Conservation (phyloP, 495 filamentous ascomycete species). For the Jackrogersella minutella region DNA sequence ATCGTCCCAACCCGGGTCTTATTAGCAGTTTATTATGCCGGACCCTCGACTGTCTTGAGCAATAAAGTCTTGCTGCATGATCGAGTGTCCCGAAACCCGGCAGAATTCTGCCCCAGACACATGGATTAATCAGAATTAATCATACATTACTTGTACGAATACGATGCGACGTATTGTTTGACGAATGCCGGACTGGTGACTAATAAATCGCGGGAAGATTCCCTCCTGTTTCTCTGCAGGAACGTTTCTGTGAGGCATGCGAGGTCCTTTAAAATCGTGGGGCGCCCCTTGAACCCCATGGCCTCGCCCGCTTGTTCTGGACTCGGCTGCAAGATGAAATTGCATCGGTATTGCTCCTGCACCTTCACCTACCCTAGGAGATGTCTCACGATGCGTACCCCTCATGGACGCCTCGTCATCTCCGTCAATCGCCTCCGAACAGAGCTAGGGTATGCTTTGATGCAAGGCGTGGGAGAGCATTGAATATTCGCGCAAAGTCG, state of each 20-base stretch:
- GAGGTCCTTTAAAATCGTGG: constrained; percentile 38
- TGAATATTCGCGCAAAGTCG: constrained; percentile 10
- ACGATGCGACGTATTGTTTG: constrained; percentile 11
- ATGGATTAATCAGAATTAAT: constrained; percentile 20
- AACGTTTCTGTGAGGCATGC: constrained; percentile 28
- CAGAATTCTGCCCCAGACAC: constrained; percentile 23
- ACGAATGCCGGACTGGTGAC: constrained; percentile 28
- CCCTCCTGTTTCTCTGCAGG: neutral
- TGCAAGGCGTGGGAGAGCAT: neutral
- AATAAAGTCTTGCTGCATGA: constrained; percentile 20
- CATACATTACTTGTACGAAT: constrained; percentile 24
- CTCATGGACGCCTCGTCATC: constrained; percentile 1
- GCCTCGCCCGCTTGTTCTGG: constrained; percentile 36
- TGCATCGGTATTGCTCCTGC: constrained; percentile 45
- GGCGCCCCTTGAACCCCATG: constrained; percentile 37
- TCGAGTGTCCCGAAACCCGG: constrained; percentile 37
- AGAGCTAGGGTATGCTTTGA: neutral
- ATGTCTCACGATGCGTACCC: constrained; percentile 25
- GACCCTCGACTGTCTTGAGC: constrained; percentile 21
- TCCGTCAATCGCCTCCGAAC: neutral
- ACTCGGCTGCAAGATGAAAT: constrained; percentile 44
- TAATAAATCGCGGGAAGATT: constrained; percentile 17
- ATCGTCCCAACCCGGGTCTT: constrained; percentile 41
- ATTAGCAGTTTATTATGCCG: constrained; percentile 42
- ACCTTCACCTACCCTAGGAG: constrained; percentile 26